Conservation (phyloP, 2,329 filamentous ascomycete species). For the Penicillium sp. region DNA sequence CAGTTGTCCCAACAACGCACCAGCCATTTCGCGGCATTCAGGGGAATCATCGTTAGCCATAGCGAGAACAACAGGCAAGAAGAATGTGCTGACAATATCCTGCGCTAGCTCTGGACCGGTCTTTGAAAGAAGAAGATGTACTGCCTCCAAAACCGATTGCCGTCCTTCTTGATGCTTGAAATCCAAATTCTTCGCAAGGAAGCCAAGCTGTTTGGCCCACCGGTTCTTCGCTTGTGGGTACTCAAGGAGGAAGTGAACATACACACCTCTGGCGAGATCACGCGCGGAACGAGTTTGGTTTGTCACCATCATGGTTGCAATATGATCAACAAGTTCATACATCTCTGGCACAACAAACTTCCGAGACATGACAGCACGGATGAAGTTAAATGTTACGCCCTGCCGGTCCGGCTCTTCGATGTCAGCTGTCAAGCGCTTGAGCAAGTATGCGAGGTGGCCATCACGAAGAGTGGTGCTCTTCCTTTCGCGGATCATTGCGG, state of each 20-base stretch:
- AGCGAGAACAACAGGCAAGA: constrained; percentile 77
- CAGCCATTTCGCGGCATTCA: constrained; percentile 77
- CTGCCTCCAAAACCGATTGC: constrained; percentile 85
- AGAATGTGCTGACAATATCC: constrained; percentile 73
- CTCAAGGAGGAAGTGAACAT: constrained; percentile 88
- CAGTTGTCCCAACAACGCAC: constrained; percentile 69
- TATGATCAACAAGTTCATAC: constrained; percentile 85
- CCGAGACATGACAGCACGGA: constrained; percentile 77
- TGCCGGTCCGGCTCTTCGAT: constrained; percentile 88
- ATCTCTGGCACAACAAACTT: constrained; percentile 80
- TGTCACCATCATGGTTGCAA: constrained; percentile 88
- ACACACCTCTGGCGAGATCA: constrained; percentile 80
- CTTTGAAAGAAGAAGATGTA: constrained; percentile 81
- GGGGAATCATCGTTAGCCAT: constrained; percentile 83
- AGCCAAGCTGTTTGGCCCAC: constrained; percentile 82
- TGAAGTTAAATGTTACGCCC: constrained; percentile 89
- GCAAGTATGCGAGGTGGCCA: constrained; percentile 71
- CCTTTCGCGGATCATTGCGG: constrained; percentile 75
- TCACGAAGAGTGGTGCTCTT: constrained; percentile 71
- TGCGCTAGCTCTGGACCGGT: constrained; percentile 75
- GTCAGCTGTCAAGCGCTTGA: constrained; percentile 76
- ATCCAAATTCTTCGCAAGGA: constrained; percentile 82
- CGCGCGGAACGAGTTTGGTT: constrained; percentile 86
- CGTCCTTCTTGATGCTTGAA: constrained; percentile 85
- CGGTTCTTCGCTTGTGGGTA: constrained; percentile 88